A percentile compares a stretch with the other conserved stretches of the same genome.
These are phyloP conservation scores for Linnemannia zychae DNA, from an alignment of 192 early-diverging fungal genomes.

Conservation along the genomic window DNA sequence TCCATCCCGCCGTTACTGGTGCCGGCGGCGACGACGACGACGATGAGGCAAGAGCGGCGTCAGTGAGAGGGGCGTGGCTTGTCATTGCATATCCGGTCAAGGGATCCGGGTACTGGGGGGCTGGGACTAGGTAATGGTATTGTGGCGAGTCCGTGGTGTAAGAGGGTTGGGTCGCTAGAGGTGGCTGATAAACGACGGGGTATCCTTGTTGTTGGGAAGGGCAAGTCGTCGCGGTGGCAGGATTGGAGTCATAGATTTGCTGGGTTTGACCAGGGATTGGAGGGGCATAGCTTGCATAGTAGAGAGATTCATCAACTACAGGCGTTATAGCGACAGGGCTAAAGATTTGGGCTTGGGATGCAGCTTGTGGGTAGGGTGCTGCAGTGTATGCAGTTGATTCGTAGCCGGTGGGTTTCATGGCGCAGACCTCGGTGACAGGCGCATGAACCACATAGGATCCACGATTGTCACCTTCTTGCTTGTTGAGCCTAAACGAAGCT, in stretches of 20 bases:
- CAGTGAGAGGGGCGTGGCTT: neutral
- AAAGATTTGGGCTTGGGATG: neutral
- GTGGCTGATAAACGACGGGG: neutral
- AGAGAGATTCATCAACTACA: neutral
- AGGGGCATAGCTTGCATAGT: neutral
- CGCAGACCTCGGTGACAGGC: neutral
- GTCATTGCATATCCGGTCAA: neutral
- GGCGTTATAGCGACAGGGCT: neutral
- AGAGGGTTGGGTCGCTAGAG: neutral
- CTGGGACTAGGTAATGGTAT: neutral
- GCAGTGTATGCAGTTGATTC: neutral
- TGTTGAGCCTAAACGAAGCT: neutral
- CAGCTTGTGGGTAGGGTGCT: neutral
- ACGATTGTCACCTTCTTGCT: neutral
- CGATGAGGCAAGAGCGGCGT: neutral
- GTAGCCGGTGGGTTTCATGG: neutral
- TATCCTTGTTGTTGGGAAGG: neutral
- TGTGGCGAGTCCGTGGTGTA: neutral
- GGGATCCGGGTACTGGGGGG: neutral
- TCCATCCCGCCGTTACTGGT: neutral
- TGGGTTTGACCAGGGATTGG: neutral
- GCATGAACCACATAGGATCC: neutral
- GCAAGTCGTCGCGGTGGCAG: neutral
- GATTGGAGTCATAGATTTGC: neutral
- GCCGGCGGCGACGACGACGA: too few relatives aligned